phyloP scores from a whole-genome alignment of 805 yeast genomes.

The Saturnispora serradocipensis region DNA sequence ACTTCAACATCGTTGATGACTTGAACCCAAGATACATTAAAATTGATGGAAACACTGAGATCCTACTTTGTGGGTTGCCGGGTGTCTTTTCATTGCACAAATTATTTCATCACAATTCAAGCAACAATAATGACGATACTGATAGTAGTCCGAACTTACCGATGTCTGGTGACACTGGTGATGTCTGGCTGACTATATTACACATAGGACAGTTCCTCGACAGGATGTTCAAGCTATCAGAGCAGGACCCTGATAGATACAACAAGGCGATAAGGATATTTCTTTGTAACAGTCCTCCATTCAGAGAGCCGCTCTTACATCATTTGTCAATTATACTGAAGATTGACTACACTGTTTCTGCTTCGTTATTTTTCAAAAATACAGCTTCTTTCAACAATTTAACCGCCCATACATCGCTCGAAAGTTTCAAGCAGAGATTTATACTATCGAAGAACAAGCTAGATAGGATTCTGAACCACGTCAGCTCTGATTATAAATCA shows the following conservation, averaged over 20 bases:
- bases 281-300: slow-evolving; percentile 60
- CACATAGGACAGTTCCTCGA: slow-evolving; percentile 61
- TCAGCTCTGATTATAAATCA: slow-evolving; percentile 42
- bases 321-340: slow-evolving; percentile 58
- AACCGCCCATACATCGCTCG: slow-evolving; percentile 54
- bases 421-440: slow-evolving; percentile 53
- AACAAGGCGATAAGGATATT: slow-evolving; percentile 47
- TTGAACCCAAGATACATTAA: slow-evolving; percentile 33
- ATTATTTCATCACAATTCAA: slow-evolving; percentile 57
- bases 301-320: slow-evolving; percentile 59
- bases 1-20: slow-evolving; percentile 57
- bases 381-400: slow-evolving; percentile 63
- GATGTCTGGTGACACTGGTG: slow-evolving; percentile 54
- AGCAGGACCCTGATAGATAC: slow-evolving; percentile 22
- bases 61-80: slow-evolving; percentile 62
- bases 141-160: slow-evolving; percentile 29
- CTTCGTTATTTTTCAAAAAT: slow-evolving; percentile 62
- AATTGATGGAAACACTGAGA: slow-evolving; percentile 21
- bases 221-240: slow-evolving; percentile 33
- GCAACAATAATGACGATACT: slow-evolving; percentile 25
- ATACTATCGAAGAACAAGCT: slow-evolving; percentile 52
- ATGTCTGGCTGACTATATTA: slow-evolving; percentile 62
- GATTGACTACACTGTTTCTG: slow-evolving; percentile 66
- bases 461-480: slow-evolving; percentile 54
- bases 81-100: slow-evolving; percentile 61